Base-by-base conservation (phyloP, 1,284 basidiomycete genomes). In the Somion occarium region DNA sequence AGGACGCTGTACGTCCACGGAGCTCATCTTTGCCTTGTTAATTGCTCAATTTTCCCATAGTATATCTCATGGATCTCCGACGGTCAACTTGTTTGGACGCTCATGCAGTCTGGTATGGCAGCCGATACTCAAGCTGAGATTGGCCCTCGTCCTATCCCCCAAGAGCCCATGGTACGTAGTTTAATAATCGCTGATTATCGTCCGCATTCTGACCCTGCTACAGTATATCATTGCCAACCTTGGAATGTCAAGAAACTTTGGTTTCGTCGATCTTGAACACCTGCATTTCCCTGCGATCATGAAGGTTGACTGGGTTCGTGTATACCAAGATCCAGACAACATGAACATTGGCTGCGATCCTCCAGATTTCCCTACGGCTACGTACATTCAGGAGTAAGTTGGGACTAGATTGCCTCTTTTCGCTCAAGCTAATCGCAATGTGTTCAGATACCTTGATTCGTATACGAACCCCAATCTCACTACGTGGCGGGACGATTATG, bases 331-430 rank as follows among this genome's bases (percentile, higher is more conserved):
- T 12, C 75, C 79, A 54, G 70, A 81, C 49, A 65, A 74, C 11
- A 78, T 84, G 50, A 91, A 88, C 64, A 73, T 91, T 25, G 90
- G 91, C 2, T 96, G 93, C 62, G 87, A 93, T 61, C 92, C 92
- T 5, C 68, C 73, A 22, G 79, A 82, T 48, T 86, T 83, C 65
- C 93, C 92, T 0, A 95, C 93, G 0, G 66, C 74, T 30, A 73
- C 77, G 18, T 91, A 91, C 63, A 91, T 91, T 58, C 70, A 85
- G 25, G 66, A 79, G 85, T 85, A 56, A 37, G 80, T 68, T n/a
- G 2, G 19, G 13, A 4, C 20, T 15, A 41, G 20, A 45, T 7
- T 34, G 30, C 20, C 5, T 30, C 34, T 9, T 15, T 1, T 23
- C 15, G 20, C 30, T 30, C 18, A 39, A 7, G 30, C 41, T 47